Conservation (phyloP, 2,329 filamentous ascomycete genomes). For the Lachnellula suecica region DNA sequence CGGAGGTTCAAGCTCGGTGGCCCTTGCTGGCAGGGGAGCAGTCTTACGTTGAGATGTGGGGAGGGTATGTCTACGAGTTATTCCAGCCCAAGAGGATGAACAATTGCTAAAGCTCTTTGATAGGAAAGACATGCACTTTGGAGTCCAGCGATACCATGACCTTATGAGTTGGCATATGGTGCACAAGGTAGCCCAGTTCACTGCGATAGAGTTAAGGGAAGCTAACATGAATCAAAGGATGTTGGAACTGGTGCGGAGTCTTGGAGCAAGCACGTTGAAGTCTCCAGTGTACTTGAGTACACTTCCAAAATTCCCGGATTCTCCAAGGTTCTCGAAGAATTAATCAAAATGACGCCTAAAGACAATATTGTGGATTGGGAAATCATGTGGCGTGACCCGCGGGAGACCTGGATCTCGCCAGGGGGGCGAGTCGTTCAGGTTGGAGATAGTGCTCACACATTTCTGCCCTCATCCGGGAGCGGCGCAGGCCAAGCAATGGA, state of each 20-base stretch:
- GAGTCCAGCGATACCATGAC: not conserved
- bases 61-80: not conserved
- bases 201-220: too few relatives aligned
- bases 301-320: not conserved
- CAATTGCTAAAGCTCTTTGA: not conserved
- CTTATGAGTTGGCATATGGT: not conserved
- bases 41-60: not conserved
- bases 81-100: not conserved
- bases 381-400: slow-evolving; percentile 22
- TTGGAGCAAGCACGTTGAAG: not conserved
- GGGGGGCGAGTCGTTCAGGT: slow-evolving; percentile 32
- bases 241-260: not conserved
- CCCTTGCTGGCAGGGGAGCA: not conserved
- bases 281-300: not conserved
- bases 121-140: not conserved
- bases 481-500: slow-evolving; percentile 37
- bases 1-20: slow-evolving; percentile 29
- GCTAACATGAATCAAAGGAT: too few relatives aligned
- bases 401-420: slow-evolving; percentile 29
- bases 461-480: slow-evolving; percentile 34
- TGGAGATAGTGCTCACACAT: slow-evolving; percentile 37
- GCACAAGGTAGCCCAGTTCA: not conserved
- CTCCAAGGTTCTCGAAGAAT: not conserved
- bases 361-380: slow-evolving; percentile 19
- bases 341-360: slow-evolving; percentile 1